phyloP scores from a whole-genome alignment of 176 grass and related monocot genomes.

The Elaeis guineensis region DNA sequence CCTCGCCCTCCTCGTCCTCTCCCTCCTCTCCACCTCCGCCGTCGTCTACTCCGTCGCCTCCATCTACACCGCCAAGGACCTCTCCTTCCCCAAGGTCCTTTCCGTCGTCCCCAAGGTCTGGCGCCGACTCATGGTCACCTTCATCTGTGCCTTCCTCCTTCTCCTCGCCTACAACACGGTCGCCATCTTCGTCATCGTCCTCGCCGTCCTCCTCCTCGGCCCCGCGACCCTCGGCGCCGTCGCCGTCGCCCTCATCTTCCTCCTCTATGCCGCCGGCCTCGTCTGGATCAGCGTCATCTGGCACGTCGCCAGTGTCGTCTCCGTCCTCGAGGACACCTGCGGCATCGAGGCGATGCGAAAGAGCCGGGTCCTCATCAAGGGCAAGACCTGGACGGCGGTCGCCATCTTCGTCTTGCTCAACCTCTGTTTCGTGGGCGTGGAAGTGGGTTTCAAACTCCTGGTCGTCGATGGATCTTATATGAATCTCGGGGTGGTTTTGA shows the following conservation, averaged over 20 bases:
- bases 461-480: slow-evolving; percentile 21
- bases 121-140: slow-evolving; percentile 69
- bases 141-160: slow-evolving; percentile 70
- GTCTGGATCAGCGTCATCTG: slow-evolving; percentile 75
- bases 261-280: slow-evolving; percentile 40
- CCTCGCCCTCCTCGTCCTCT: slow-evolving; percentile 68
- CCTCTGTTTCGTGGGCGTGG: slow-evolving; percentile 34
- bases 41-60: slow-evolving; percentile 86
- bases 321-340: slow-evolving; percentile 73
- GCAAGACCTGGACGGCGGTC: slow-evolving; percentile 29
- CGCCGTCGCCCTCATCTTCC: slow-evolving; percentile 19
- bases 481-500: neutral
- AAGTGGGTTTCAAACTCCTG: slow-evolving; percentile 43
- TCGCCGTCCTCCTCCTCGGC: slow-evolving; percentile 29
- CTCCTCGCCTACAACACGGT: slow-evolving; percentile 57
- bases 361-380: slow-evolving; percentile 51
- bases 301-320: slow-evolving; percentile 88
- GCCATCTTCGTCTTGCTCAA: slow-evolving; percentile 50
- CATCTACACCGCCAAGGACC: slow-evolving; percentile 78
- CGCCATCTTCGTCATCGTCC: slow-evolving; percentile 24
- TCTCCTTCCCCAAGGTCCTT: slow-evolving; percentile 68
- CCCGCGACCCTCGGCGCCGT: slow-evolving; percentile 15
- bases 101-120: slow-evolving; percentile 90
- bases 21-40: slow-evolving; percentile 74
- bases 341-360: slow-evolving; percentile 76